Percentiles rank a stretch among this genome's conserved stretches.
phyloP scores from a whole-genome alignment of 805 yeast species.

The Cephaloascus albidus region DNA sequence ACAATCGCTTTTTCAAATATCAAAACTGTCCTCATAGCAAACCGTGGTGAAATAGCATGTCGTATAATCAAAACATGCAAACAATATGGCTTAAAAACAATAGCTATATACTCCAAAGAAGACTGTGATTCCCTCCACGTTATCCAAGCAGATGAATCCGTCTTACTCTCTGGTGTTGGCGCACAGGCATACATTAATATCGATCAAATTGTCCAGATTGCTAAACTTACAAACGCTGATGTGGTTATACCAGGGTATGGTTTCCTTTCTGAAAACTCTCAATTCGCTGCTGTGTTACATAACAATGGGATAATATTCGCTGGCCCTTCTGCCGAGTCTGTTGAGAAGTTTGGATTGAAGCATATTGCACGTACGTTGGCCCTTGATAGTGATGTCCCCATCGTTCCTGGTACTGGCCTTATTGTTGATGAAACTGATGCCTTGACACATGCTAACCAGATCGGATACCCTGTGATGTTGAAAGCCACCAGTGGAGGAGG shows the following conservation, averaged over 20 bases:
- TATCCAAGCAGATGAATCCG: conserved; percentile 12
- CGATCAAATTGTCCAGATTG: conserved; percentile 13
- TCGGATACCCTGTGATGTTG: conserved; percentile 16
- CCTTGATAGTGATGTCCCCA: conserved; percentile 11
- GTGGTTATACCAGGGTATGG: conserved; percentile 93
- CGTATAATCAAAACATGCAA: conserved; percentile 12
- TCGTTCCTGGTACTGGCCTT: conserved; percentile 14
- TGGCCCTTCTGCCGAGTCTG: conserved; percentile 13
- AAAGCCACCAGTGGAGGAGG: conserved; percentile 20
- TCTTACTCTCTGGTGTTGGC: conserved; percentile 13
- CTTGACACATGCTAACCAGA: conserved; percentile 6
- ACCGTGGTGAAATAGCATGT: conserved; percentile 15
- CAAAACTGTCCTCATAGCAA: conserved; percentile 11
- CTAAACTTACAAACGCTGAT: conserved; percentile 59
- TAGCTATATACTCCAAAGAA: conserved; percentile 14
- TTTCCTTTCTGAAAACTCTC: conserved; percentile 22
- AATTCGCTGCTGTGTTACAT: conserved; percentile 9
- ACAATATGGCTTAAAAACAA: conserved; percentile 7
- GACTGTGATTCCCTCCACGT: conserved; percentile 18
- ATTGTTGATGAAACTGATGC: conserved; percentile 6
- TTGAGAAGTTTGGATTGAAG: conserved; percentile 15
- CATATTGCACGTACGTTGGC: conserved; percentile 15
- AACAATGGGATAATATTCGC: conserved; percentile 11
- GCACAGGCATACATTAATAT: conserved; percentile 14
- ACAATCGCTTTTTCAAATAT: conserved; percentile 2